Evolutionary conservation across 2,329 filamentous ascomycete genomes (phyloP), one percentile per base, ranked within the genome.

Genomic region (Scorias spongiosa): DNA sequence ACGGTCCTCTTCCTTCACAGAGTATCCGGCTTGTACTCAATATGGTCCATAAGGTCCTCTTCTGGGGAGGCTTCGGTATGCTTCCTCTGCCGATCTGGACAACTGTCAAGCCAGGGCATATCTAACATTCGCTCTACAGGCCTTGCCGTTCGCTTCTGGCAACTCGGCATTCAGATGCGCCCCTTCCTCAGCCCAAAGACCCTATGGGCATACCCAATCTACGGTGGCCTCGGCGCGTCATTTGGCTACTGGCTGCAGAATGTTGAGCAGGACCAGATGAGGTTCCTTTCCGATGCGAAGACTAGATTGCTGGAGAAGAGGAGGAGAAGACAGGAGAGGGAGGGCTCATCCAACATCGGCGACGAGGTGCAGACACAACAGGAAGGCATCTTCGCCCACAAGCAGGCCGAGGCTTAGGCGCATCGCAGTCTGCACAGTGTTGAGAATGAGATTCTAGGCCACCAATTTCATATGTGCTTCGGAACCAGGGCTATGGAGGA

Each of bases 201-300:
- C 44, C 77, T 94, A 58, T 93, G 86, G 83, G 86, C 79, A 42
- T 98, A 94, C 70, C 91, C 91, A 44, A 68, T 89, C 55, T 98
- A 91, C 67, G 88, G 80, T 46, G 76, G 76, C 54, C 77, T 86
- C 50, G 88, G 88, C 56, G 88, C 81, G 55, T 85, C 82, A 67
- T 95, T 96, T 68, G 91, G 91, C 55, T 95, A 95, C 74, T 98
- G 89, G 87, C 71, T 98, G 55, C 80, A 88, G 70, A 84, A 85
- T 50, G 84, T 96, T 45, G 86, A 95, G 65, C 71, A 84, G 58
- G 74, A 79, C 62, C 89, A 96, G 67, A 74, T 81, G 54, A 75
- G 76, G 52, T 75, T 87, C 49, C 70, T 98, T 47, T 70, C 73
- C 52, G 82, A 89, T 60, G 80, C 88, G 60, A 88, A 87, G 71